Conservation (phyloP, 148 eudicot species). For the Dysphania ambrosioides region DNA sequence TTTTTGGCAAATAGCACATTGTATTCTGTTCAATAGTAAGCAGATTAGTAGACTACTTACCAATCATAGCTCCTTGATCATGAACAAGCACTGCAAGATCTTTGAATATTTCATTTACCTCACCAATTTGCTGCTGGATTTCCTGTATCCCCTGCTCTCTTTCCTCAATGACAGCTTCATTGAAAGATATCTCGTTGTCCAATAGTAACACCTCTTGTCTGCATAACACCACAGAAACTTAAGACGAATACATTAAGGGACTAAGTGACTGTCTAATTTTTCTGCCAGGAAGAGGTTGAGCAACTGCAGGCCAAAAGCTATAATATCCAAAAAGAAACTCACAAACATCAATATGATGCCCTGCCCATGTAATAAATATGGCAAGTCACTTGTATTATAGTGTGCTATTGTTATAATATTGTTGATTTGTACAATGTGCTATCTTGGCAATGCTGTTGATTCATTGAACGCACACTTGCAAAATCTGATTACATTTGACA, state of each 20-base stretch:
- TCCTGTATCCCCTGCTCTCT: constrained; percentile 81
- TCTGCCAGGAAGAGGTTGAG: neutral
- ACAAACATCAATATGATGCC: neutral
- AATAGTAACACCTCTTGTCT: constrained; percentile 62
- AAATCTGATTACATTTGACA: too few relatives aligned
- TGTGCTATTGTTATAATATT: too few relatives aligned
- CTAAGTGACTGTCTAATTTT: neutral
- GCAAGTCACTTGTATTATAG: neutral
- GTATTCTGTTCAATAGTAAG: neutral
- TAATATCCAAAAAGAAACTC: neutral
- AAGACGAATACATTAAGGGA: constrained; percentile 10
- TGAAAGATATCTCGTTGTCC: constrained; percentile 68
- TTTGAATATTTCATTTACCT: constrained; percentile 81
- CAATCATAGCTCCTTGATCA: constrained; percentile 79
- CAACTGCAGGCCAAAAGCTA: neutral
- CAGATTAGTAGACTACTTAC: constrained; percentile 31
- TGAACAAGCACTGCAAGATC: constrained; percentile 86
- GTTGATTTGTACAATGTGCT: neutral
- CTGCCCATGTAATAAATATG: neutral
- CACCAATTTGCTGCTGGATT: constrained; percentile 77
- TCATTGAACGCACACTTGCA: too few relatives aligned
- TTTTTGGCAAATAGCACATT: too few relatives aligned
- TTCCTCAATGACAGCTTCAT: constrained; percentile 75
- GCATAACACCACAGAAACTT: constrained; percentile 31
- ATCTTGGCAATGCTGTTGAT: neutral